phyloP scores from a whole-genome alignment of 169 alveolate genomes.

The Plasmodium vivax region DNA sequence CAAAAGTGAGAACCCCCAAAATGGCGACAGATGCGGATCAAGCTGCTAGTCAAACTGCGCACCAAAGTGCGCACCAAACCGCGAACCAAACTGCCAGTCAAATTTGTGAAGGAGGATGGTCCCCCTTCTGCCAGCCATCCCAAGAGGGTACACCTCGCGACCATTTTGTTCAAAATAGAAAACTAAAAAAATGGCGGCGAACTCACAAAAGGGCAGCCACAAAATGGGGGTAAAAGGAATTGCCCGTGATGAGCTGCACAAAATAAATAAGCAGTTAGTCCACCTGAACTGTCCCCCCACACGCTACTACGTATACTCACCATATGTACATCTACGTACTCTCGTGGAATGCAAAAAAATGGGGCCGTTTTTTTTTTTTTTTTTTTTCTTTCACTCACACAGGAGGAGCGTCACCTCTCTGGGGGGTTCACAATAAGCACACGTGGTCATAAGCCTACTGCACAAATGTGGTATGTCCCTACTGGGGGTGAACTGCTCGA shows the following conservation, averaged over 20 bases:
- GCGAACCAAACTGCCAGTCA: background rate
- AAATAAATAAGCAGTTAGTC: background rate
- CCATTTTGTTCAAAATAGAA: background rate
- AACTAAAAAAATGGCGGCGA: background rate
- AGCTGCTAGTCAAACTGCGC: background rate
- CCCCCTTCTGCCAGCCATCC: background rate
- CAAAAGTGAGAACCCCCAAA: background rate
- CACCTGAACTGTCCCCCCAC: background rate
- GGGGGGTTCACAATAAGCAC: background rate
- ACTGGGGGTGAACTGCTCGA: background rate
- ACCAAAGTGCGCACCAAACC: no score
- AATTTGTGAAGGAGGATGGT: background rate
- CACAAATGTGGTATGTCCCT: background rate
- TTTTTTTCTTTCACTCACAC: background rate
- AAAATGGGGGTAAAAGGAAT: background rate
- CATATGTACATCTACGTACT: background rate
- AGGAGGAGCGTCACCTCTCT: background rate
- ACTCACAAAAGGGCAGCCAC: background rate
- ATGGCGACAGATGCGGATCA: background rate
- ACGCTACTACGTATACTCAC: background rate
- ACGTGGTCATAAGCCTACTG: background rate
- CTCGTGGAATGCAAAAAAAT: background rate
- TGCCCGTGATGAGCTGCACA: background rate
- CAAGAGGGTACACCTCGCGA: background rate
- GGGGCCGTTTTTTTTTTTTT: background rate